A percentile compares a stretch with the other conserved stretches of the same genome.
phyloP scores from a whole-genome alignment of 345 rosid genomes.

The Lagerstroemia speciosa region DNA sequence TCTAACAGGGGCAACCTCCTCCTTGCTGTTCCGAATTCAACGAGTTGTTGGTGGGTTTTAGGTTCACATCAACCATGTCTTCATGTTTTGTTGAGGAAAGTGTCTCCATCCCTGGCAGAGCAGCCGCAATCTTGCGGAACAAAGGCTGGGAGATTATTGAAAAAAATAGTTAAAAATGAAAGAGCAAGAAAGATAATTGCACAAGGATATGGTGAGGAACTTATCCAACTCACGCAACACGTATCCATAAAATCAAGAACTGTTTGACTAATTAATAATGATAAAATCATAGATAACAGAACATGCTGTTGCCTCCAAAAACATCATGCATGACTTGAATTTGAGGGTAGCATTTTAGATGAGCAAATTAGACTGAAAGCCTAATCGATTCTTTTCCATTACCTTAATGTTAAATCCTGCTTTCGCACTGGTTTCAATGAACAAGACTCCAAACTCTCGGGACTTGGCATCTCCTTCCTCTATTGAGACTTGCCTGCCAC shows the following conservation, averaged over 20 bases:
- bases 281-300: too few species aligned
- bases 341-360: not conserved
- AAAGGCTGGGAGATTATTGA: conserved; percentile 53
- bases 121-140: conserved; percentile 89
- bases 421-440: conserved; percentile 91
- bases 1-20: conserved; percentile 82
- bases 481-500: conserved; percentile 76
- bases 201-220: too few species aligned
- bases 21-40: conserved; percentile 70
- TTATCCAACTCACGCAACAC: too few species aligned
- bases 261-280: too few species aligned
- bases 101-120: conserved; percentile 94
- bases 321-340: not conserved
- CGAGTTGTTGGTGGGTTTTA: conserved; percentile 59
- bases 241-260: too few species aligned
- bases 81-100: conserved; percentile 23
- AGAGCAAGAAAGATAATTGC: too few species aligned
- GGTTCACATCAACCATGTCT: conserved; percentile 95
- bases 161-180: not conserved
- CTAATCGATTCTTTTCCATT: not conserved
- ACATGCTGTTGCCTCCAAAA: not conserved
- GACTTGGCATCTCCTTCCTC: conserved; percentile 93
- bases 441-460: conserved; percentile 75
- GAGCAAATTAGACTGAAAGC: not conserved
- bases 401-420: conserved; percentile 96